Base-by-base conservation (phyloP, 2,329 filamentous ascomycete species). In the Talaromyces marneffei region DNA sequence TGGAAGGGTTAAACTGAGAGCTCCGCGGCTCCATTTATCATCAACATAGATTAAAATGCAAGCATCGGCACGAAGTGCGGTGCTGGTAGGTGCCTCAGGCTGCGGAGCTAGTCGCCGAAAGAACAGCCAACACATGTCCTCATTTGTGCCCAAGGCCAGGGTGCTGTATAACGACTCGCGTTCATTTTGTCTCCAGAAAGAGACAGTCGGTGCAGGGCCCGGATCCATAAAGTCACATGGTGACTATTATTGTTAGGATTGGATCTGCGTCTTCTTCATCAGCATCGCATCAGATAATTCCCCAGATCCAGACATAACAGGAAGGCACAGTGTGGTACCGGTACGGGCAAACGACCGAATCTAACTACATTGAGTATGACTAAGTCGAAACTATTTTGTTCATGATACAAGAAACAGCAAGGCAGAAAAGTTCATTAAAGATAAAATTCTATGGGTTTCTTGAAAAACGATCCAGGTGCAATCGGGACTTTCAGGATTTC, bases 1-100 rank as follows among this genome's bases (percentile, higher is more conserved):
- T 72, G 62, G 35, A 70, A 74, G 61, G 66, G 69, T 12, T 18
- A 7, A 14, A 18, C 35, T n/a, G 6, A 40, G 4, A 40, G 0
- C 37, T 18, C 37, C 2, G 16, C 37, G 18, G 37, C 16, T 40
- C 37, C 37, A 40, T 40, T 18, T 40, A 18, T 40, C n/a, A 4
- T 18, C 16, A 14, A 18, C 4, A 18, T n/a, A 18, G 7, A n/a
- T 40, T 18, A 40, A 3, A 14, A 20, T 4, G 4, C 18, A 14
- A 20, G 40, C n/a, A 12, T 25, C 40, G 40, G 40, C 40, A 40
- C 40, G 20, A 44, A 44, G 40, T 44, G 20, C 40, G 18, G 18
- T 12, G 18, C 10, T 33, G 9, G 29, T 9, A 4, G 40, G 9
- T 25, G 40, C 40, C 40, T 44, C 18, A 44, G 40, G 40, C 40